Evolutionary conservation across 2,329 filamentous ascomycete species (phyloP), one percentile per base, ranked within the genome.

Genomic region (Scedosporium boydii): DNA sequence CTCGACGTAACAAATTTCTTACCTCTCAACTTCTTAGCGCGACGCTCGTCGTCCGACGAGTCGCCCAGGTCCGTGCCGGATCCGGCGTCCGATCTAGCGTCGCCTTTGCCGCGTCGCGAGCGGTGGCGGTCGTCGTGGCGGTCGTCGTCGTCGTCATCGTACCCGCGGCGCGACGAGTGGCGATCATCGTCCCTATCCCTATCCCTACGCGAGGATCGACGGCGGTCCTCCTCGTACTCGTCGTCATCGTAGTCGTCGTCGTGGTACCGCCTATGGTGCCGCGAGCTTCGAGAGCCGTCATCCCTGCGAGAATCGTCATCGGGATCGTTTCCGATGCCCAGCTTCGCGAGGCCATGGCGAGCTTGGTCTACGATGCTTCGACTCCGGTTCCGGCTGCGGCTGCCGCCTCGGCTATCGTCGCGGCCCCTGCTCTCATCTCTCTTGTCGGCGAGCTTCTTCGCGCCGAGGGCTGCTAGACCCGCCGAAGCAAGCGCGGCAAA

Each of bases 301-400:
- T 77, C 73, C n/a, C 74, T 73, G 10, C 74, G 70, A 34, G 69
- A 71, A 46, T 74, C 75, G 3, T 71, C 73, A 27, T 71, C 77
- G 4, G 78, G 75, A 9, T 73, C 80, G 61, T 75, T 81, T 60
- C 84, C 84, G 41, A 88, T 74, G 58, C 85, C 85, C 14, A 88
- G 75, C 70, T 83, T 86, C 66, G 85, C 84, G 44, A 88, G 75
- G 61, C 84, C 79, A 64, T 83, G 83, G 62, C 85, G 82, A 21
- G 84, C 83, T 61, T 77, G 77, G 69, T 87, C 84, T 7, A 86
- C 84, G n/a, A 87, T 80, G 70, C 85, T 87, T 65, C 84, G 84
- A 76, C 85, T 87, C 65, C 85, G 82, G 74, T 83, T 87, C 65
- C 84, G 84, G 76, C 85, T 87, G 66, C 85, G 82, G 73, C 83